Evolutionary conservation across 2,329 filamentous ascomycete genomes (phyloP).

Genomic region (Cucurbitaria berberidis): DNA sequence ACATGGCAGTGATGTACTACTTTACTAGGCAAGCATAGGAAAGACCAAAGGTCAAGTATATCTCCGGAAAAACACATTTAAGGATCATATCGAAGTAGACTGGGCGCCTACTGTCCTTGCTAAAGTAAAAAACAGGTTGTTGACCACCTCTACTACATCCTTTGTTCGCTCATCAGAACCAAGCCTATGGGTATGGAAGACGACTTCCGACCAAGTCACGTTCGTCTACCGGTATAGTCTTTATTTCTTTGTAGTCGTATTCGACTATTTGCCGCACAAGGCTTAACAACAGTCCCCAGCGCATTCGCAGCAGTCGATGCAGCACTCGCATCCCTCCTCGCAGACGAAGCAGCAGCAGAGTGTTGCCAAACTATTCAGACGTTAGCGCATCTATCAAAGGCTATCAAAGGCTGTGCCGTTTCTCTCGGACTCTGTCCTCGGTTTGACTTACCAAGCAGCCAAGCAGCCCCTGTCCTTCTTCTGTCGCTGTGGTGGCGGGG

Average conservation of each 20-base stretch:
- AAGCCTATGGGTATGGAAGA: neutral
- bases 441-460: constrained; percentile 32
- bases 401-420: too few species aligned
- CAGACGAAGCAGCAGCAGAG: constrained; percentile 70
- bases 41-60: neutral
- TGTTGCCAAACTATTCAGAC: constrained; percentile 31
- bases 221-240: neutral
- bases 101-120: neutral
- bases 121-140: neutral
- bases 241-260: neutral
- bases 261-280: neutral
- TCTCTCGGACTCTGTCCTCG: too few species aligned
- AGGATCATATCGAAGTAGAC: neutral
- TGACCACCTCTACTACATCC: neutral
- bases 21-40: neutral
- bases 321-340: constrained; percentile 69
- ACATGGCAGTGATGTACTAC: too few species aligned
- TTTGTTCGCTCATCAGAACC: neutral
- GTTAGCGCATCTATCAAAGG: constrained; percentile 10
- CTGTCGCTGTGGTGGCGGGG: constrained; percentile 52
- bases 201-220: neutral
- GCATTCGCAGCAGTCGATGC: constrained; percentile 63
- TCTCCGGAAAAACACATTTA: neutral
- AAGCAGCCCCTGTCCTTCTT: constrained; percentile 52
- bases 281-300: constrained; percentile 34